Evolutionary conservation across 192 early-diverging fungal genomes (phyloP).

Genomic region (Chytriomyces sp.): DNA sequence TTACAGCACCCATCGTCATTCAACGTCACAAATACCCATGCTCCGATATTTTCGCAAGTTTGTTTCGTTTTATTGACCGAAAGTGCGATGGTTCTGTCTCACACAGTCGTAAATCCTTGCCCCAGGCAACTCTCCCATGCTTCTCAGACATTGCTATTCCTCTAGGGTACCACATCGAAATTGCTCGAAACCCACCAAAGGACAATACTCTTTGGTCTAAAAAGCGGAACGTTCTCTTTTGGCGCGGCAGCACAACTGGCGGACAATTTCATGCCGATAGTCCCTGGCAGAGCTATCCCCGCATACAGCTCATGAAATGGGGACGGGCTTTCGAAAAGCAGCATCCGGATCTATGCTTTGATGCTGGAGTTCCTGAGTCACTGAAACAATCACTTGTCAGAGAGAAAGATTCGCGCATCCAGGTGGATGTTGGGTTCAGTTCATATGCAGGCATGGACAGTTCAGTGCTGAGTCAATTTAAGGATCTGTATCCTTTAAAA

Average conservation of each 20-base stretch:
- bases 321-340: background rate
- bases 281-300: conserved; percentile 24
- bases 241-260: conserved; percentile 25
- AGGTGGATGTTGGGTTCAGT: background rate
- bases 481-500: conserved; percentile 4
- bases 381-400: background rate
- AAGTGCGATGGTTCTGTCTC: background rate
- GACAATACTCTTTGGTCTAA: conserved; percentile 6
- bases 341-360: conserved; percentile 9
- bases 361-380: background rate
- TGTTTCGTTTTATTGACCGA: conserved; percentile 1
- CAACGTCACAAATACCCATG: background rate
- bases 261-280: background rate
- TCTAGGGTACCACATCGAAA: background rate
- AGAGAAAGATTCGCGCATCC: background rate
- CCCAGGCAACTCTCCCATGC: conserved; percentile 4
- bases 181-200: background rate
- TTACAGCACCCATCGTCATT: background rate
- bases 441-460: background rate
- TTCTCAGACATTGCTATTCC: conserved; percentile 12
- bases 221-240: conserved; percentile 26
- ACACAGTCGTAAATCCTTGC: background rate
- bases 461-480: background rate
- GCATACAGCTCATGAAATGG: conserved; percentile 21
- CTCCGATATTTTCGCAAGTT: conserved; percentile 1